Evolutionary conservation across 805 yeast genomes (phyloP), one percentile per base, ranked within the genome.

Genomic region (Blastobotrys muscicola): DNA sequence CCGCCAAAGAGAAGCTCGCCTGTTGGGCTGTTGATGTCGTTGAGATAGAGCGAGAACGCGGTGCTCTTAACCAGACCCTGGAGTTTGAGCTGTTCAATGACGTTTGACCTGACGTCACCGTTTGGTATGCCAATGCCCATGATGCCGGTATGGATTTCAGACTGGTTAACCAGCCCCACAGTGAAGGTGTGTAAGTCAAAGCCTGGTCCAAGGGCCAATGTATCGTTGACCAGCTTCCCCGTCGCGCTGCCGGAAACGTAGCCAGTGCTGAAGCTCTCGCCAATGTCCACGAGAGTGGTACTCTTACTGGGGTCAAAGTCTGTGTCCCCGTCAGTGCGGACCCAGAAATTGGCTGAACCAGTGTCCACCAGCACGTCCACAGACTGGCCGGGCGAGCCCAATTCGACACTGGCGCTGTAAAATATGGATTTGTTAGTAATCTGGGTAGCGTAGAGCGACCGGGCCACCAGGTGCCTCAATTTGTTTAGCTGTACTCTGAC

Each of bases 331-430:
- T 68, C 48, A 20, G 66, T 61, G 54, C 72, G 68, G 37, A 81
- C 75, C 85, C 85, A 81, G 40, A 82, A 57, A 57, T 82, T 90
- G 2, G 83, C 71, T 0, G 89, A 80, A 2, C 90, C 92, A 3
- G 90, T 83, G 56, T 83, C 92, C 16, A 83, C 61, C 41, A 76
- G 60, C 8, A 80, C 76, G 2, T 65, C 65, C 7, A 82, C 66
- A 3, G 62, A 55, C 50, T 80, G 80, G 1, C 62, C 53, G 3
- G 76, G 70, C 0, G 85, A 72, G 8, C 94, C 92, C 5, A 83
- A 44, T 23, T 56, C 34, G 23, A 67, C 50, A 29, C 51, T 48
- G 8, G 64, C 56, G 41, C 55, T 43, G 51, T 62, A 64, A 50
- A 11, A 26, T 20, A 26, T 14, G 11, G 12, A 12, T 23, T 37